Conservation (phyloP, 768 basidiomycete species). For the Calocybe indica region DNA sequence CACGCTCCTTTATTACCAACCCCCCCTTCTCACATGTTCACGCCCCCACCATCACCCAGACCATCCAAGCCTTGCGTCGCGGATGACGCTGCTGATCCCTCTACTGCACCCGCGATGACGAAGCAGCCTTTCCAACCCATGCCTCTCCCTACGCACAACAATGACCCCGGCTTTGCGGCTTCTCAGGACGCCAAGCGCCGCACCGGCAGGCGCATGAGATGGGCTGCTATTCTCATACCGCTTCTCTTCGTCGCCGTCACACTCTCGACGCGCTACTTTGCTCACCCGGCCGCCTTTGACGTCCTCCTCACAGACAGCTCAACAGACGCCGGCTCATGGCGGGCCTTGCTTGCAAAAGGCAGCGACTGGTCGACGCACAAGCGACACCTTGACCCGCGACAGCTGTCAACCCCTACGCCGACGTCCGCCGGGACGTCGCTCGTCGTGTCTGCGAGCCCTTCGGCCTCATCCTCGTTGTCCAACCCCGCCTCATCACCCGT, state of each 20-base stretch:
- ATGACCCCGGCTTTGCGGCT: not conserved
- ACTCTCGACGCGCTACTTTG: conserved; percentile 41
- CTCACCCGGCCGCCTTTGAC: conserved; percentile 43
- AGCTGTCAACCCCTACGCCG: too few species aligned
- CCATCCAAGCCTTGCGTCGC: not conserved
- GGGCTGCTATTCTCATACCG: conserved; percentile 53
- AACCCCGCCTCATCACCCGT: conserved; percentile 10
- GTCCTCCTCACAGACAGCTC: conserved; percentile 23
- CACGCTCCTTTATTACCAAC: conserved; percentile 10
- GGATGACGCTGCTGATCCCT: conserved; percentile 4
- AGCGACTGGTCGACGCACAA: conserved; percentile 36
- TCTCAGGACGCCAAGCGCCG: conserved; percentile 29
- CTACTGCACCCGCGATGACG: not conserved
- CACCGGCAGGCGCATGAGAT: conserved; percentile 37
- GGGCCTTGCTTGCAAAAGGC: conserved; percentile 19
- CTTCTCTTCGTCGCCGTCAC: conserved; percentile 50
- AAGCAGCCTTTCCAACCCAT: conserved; percentile 6
- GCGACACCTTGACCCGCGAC: conserved; percentile 25
- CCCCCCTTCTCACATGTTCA: conserved; percentile 6
- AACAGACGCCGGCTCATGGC: conserved; percentile 19
- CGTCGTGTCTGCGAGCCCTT: conserved; percentile 9
- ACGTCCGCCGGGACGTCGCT: too few species aligned
- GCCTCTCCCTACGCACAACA: conserved; percentile 3
- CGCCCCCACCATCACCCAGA: conserved; percentile 9
- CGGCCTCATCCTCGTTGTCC: conserved; percentile 10